Evolutionary conservation across 495 filamentous ascomycete species (phyloP), one percentile per base, ranked within the genome.

Genomic region (Podospora anserina): DNA sequence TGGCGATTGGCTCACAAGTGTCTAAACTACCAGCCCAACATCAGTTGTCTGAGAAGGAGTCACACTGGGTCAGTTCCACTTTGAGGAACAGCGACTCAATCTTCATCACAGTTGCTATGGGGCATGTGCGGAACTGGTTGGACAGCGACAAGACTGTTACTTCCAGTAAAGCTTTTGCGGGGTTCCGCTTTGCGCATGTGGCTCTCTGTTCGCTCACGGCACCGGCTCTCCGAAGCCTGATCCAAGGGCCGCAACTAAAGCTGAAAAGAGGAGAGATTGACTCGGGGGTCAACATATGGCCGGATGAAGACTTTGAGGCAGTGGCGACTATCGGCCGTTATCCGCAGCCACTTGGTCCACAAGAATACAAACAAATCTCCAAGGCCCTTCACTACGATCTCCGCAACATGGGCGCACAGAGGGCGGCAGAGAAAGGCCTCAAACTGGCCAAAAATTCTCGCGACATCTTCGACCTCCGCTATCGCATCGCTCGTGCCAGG

Each of bases 401-500:
- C 32, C 61, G 61, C 11, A 63, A 63, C 32, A 63, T 20, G 32
- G 61, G 61, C 30, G 32, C 61, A 28, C 27, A 63, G n/a, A 18
- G 19, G 18, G 28, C 32, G 11, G 61, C 61, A 39, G 61, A 63
- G 19, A 63, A 63, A 27, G 61, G 61, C 18, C 61, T 63, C 1
- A 49, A 49, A 19, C 16, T 44, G 11, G 61, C 61, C 61, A 63
- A 63, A 32, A 34, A 49, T 13, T 32, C 61, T 13, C 27, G 61
- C 1, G 61, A 63, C 30, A 63, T 63, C 30, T 63, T 63, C 20
- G 61, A 63, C 34, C 61, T 63, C 32, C 61, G 61, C n/a, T 63
- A 63, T 27, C 28, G 61, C 16, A 63, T 63, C 23, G 61, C 61
- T 18, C 61, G 61, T 5, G 61, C 61, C n/a, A 30, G 18, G 18